Percentiles rank a stretch among this genome's conserved stretches.
These are phyloP conservation scores for Globisporangium solare DNA, from an alignment of 352 stramenopile species.

Conservation along the genomic window DNA sequence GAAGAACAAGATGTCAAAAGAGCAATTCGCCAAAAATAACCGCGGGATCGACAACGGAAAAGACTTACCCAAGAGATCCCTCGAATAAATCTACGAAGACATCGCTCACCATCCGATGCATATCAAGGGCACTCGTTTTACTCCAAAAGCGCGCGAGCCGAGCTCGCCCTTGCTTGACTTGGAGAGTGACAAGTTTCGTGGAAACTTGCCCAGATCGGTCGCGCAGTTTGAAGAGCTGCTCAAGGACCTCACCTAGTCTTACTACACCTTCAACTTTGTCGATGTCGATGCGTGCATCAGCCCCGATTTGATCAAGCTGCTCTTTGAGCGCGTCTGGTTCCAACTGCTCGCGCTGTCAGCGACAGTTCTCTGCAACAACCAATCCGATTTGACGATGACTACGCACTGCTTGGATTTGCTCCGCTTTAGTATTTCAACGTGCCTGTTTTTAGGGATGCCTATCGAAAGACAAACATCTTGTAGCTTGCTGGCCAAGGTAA, in stretches of 20 bases:
- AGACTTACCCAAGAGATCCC: slow-evolving; percentile 88
- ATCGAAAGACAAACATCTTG: slow-evolving; percentile 77
- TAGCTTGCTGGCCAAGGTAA: slow-evolving; percentile 66
- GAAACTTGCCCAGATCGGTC: slow-evolving; percentile 62
- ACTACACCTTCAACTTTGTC: slow-evolving; percentile 89
- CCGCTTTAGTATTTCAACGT: slow-evolving; percentile 78
- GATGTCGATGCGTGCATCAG: slow-evolving; percentile 88
- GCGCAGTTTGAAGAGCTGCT: slow-evolving; percentile 82
- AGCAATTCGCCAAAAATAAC: slow-evolving; percentile 98
- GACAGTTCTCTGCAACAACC: slow-evolving; percentile 74
- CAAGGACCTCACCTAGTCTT: slow-evolving; percentile 75
- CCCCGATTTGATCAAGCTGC: slow-evolving; percentile 88
- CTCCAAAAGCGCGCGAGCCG: slow-evolving; percentile 44
- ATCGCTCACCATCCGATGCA: slow-evolving; percentile 92
- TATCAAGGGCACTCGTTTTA: slow-evolving; percentile 70
- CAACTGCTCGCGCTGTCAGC: slow-evolving; percentile 87
- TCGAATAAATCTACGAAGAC: slow-evolving; percentile 95
- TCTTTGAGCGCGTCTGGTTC: slow-evolving; percentile 95
- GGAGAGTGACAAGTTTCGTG: slow-evolving; percentile 77
- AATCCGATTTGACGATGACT: slow-evolving; percentile 72
- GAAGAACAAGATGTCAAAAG: slow-evolving; percentile 96
- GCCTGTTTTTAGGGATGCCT: slow-evolving; percentile 75
- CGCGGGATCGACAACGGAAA: slow-evolving; percentile 89
- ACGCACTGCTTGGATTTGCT: slow-evolving; percentile 82
- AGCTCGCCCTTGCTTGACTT: slow-evolving; percentile 39